Evolutionary conservation across 1,139 yeast species (phyloP).

Genomic region (Diutina scorzettiae): DNA sequence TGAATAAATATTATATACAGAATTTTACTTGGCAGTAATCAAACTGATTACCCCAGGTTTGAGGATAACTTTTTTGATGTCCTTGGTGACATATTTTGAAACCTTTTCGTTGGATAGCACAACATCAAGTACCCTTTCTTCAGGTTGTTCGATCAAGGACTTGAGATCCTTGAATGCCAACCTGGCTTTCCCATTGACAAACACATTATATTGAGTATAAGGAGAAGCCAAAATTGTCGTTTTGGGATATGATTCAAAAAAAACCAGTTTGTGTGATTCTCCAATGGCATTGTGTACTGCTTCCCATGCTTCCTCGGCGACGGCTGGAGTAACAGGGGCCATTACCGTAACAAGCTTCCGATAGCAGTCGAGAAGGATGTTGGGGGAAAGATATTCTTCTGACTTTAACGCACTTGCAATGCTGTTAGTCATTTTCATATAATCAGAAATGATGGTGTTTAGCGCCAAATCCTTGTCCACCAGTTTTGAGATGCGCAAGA

Average conservation of each 20-base stretch:
- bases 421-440: slow-evolving; percentile 70
- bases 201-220: slow-evolving; percentile 33
- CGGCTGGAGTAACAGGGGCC: slow-evolving; percentile 71
- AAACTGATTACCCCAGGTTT: slow-evolving; percentile 10
- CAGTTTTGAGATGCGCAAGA: slow-evolving; percentile 43
- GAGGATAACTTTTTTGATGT: slow-evolving; percentile 10
- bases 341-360: slow-evolving; percentile 43
- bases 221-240: slow-evolving; percentile 25
- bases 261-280: slow-evolving; percentile 37
- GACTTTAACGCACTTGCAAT: slow-evolving; percentile 28
- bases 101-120: slow-evolving; percentile 8
- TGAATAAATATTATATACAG: not conserved
- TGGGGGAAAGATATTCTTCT: slow-evolving; percentile 15
- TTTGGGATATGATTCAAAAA: slow-evolving; percentile 43
- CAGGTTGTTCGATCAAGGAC: slow-evolving; percentile 19
- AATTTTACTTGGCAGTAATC: slow-evolving; percentile 6
- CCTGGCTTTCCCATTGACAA: slow-evolving; percentile 49
- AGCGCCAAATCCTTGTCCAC: slow-evolving; percentile 49
- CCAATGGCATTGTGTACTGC: slow-evolving; percentile 21
- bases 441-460: slow-evolving; percentile 81
- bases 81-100: slow-evolving; percentile 7
- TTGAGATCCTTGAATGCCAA: slow-evolving; percentile 23
- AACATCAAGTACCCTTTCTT: slow-evolving; percentile 13
- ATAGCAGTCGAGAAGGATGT: slow-evolving; percentile 27
- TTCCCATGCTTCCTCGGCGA: slow-evolving; percentile 79